phyloP scores from a whole-genome alignment of 805 yeast species.

The Wickerhamiella slavikovae region DNA sequence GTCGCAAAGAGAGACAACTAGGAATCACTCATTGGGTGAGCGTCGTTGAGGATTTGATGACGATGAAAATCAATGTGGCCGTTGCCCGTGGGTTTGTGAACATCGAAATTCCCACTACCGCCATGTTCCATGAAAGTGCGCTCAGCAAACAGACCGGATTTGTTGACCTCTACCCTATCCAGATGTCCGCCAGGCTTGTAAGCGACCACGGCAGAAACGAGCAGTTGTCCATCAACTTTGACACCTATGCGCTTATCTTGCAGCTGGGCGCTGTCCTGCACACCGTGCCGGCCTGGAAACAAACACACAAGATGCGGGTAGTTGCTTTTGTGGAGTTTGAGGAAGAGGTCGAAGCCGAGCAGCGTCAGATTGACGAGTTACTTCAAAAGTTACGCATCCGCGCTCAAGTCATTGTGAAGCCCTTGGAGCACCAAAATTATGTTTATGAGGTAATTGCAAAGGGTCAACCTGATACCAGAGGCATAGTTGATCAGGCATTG shows the following conservation, averaged over 20 bases:
- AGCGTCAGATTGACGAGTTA: conserved; percentile 35
- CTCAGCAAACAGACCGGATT: conserved; percentile 21
- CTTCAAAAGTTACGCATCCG: conserved; percentile 64
- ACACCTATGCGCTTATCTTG: conserved; percentile 80
- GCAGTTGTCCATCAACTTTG: conserved; percentile 73
- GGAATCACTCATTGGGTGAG: conserved; percentile 76
- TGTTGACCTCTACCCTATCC: conserved; percentile 90
- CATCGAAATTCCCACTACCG: conserved; percentile 35
- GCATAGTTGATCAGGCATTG: conserved; percentile 30
- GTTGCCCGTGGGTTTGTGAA: conserved; percentile 72
- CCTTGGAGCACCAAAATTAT: conserved; percentile 34
- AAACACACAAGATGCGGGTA: conserved; percentile 52
- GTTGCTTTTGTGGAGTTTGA: conserved; percentile 73
- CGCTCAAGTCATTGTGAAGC: conserved; percentile 57
- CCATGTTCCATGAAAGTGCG: conserved; percentile 13
- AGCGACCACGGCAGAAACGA: conserved; percentile 43
- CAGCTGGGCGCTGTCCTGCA: conserved; percentile 85
- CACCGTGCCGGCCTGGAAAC: conserved; percentile 87
- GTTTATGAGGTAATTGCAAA: conserved; percentile 60
- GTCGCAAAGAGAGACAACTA: conserved; percentile 50
- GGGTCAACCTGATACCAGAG: conserved; percentile 30
- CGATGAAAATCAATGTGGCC: conserved; percentile 82
- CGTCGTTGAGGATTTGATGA: conserved; percentile 68
- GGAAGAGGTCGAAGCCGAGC: conserved; percentile 53
- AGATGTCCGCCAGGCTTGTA: conserved; percentile 71